These are phyloP conservation scores for Solanum bukasovii DNA, from an alignment of 257 asterid genomes.

Conservation along the genomic window DNA sequence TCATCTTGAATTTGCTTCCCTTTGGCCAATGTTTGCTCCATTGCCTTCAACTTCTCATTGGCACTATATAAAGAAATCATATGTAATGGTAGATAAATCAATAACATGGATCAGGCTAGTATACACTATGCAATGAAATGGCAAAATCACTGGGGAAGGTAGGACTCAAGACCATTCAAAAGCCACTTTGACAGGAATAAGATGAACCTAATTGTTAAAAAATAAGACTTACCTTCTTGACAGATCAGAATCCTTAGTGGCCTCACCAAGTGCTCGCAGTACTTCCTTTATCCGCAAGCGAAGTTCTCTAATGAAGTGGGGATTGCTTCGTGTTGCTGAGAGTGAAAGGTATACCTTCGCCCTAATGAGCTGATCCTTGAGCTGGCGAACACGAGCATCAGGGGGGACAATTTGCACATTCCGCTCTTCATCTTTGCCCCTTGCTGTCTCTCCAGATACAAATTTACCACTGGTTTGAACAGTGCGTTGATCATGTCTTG, in stretches of 20 bases:
- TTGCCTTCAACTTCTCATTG: conserved; percentile 53
- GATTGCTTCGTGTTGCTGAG: conserved; percentile 57
- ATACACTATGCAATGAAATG: background rate
- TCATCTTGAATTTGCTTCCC: conserved; percentile 83
- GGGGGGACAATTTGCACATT: conserved; percentile 25
- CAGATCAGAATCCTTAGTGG: conserved; percentile 76
- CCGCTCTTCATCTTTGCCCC: conserved; percentile 24
- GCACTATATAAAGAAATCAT: conserved; percentile 33
- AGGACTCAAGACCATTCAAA: background rate
- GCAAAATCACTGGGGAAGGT: background rate
- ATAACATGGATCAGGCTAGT: background rate
- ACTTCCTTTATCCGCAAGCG: conserved; percentile 83
- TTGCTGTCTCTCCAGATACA: conserved; percentile 25
- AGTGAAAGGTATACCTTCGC: conserved; percentile 78
- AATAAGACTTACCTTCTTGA: conserved; percentile 50
- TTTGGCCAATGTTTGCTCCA: conserved; percentile 70
- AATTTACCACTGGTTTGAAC: conserved; percentile 29
- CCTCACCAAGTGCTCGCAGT: conserved; percentile 59
- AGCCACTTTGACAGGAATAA: background rate
- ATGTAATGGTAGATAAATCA: background rate
- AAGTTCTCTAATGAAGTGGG: conserved; percentile 74
- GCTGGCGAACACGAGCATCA: conserved; percentile 59
- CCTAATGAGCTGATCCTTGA: conserved; percentile 67
- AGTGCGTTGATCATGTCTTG: conserved; percentile 18
- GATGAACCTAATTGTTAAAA: background rate